Percentiles rank a stretch among this genome's conserved stretches.
phyloP scores from a whole-genome alignment of 495 filamentous ascomycete genomes.

The Bacidia rubella region DNA sequence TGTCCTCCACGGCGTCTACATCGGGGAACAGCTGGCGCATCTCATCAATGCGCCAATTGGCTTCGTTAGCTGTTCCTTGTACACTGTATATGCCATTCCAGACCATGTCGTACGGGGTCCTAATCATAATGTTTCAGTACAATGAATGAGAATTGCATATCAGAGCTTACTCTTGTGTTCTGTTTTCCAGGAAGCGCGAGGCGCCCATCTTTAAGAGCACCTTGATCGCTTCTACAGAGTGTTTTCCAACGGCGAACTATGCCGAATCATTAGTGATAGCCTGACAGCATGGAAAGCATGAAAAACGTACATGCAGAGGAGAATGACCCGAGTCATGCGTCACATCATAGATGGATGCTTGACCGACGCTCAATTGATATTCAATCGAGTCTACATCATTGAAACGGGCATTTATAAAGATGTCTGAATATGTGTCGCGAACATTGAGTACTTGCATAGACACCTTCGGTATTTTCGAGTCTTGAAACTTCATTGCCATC shows the following conservation, averaged over 20 bases:
- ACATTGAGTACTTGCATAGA: background rate
- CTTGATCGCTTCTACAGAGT: background rate
- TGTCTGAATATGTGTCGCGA: background rate
- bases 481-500: background rate
- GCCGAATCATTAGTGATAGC: too few relatives aligned
- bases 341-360: background rate
- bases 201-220: background rate
- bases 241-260: background rate
- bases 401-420: background rate
- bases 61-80: background rate
- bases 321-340: background rate
- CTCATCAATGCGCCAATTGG: background rate
- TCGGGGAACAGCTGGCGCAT: constrained; percentile 2
- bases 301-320: background rate
- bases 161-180: background rate
- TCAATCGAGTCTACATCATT: background rate
- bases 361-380: background rate
- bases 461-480: background rate
- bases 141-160: too few relatives aligned
- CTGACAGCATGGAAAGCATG: too few relatives aligned
- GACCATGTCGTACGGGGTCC: background rate
- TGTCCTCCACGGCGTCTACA: background rate
- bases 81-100: background rate
- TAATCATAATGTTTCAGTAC: background rate
- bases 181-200: background rate